phyloP scores from a whole-genome alignment of 192 early-diverging fungal genomes.

The Umbelopsis sp. region DNA sequence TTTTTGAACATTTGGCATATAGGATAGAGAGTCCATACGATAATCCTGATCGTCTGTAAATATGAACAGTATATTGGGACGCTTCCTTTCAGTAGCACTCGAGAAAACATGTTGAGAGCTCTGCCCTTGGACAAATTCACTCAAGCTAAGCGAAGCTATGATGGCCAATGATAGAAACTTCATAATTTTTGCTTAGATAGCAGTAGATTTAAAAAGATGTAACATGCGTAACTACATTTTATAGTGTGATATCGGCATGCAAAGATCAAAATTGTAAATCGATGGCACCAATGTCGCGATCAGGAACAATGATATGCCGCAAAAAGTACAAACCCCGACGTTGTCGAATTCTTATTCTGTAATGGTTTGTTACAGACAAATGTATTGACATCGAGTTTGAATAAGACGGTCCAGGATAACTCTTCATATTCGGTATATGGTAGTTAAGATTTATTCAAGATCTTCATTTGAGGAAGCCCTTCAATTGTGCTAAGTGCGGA shows the following conservation, averaged over 20 bases:
- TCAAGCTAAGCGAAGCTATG: constrained; percentile 6
- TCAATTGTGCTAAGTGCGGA: too few species aligned
- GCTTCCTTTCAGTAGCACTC: constrained; percentile 29
- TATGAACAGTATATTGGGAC: constrained; percentile 69
- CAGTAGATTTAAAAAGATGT: too few species aligned
- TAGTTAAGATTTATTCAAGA: too few species aligned
- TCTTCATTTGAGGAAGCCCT: too few species aligned
- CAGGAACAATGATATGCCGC: background rate
- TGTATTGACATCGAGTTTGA: too few species aligned
- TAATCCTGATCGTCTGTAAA: constrained; percentile 71
- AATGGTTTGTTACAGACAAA: too few species aligned
- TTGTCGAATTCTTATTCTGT: too few species aligned
- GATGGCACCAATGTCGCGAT: constrained; percentile 17
- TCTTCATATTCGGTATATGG: too few species aligned
- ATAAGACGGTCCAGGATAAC: too few species aligned
- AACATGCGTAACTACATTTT: too few species aligned
- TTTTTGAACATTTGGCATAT: constrained; percentile 66
- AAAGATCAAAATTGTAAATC: background rate
- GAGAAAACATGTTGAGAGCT: background rate
- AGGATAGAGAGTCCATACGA: constrained; percentile 54
- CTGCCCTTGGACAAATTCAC: background rate
- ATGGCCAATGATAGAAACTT: constrained; percentile 6
- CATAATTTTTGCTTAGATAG: background rate
- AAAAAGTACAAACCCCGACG: background rate
- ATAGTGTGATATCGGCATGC: background rate